phyloP scores from a whole-genome alignment of 768 basidiomycete genomes.

The Mrakia gelida region DNA sequence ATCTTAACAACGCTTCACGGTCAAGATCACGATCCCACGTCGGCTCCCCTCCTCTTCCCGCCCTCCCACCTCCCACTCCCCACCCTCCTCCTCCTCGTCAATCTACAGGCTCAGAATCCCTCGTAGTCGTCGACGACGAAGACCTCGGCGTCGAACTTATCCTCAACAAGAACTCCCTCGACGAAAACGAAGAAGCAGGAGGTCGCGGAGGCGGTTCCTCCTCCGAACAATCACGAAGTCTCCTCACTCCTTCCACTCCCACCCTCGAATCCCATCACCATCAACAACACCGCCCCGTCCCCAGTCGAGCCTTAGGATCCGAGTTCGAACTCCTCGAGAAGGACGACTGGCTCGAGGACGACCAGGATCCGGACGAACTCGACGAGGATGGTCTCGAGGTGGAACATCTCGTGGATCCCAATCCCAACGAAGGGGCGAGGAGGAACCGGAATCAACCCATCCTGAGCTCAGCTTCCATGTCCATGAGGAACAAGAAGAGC shows the following conservation, averaged over 20 bases:
- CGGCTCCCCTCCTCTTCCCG: too few relatives aligned
- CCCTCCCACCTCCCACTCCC: background rate
- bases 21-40: too few relatives aligned
- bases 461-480: background rate
- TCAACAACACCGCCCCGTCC: background rate
- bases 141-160: background rate
- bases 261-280: background rate
- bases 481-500: background rate
- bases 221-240: background rate
- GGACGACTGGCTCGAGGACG: constrained; percentile 23
- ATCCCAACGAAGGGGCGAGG: too few relatives aligned
- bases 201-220: background rate
- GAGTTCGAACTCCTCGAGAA: constrained; percentile 30
- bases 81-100: background rate
- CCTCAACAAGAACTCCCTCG: background rate
- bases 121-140: background rate
- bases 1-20: too few relatives aligned
- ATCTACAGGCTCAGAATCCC: background rate
- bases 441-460: too few relatives aligned
- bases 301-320: constrained; percentile 21
- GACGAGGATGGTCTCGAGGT: background rate
- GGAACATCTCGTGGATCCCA: too few relatives aligned
- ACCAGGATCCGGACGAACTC: background rate
- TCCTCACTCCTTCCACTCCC: background rate
- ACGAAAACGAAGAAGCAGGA: background rate